Base-by-base conservation (phyloP, 345 rosid genomes). In the Linum trigynum region DNA sequence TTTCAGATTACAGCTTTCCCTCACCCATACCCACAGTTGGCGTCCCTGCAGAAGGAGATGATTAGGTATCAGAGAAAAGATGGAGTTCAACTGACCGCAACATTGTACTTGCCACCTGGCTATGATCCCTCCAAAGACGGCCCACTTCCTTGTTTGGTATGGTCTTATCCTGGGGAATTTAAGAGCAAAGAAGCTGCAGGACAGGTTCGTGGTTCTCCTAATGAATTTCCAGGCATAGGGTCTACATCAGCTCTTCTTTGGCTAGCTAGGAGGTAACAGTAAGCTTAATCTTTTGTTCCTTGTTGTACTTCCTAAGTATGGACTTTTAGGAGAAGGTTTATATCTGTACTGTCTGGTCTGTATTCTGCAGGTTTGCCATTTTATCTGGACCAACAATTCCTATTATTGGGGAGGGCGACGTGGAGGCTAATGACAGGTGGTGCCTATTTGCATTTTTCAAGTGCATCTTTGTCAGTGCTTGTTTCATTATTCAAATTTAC, bases 151-250 rank as follows among this genome's bases (percentile, higher is more conserved):
- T 94, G 97, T 77, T 72, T 94, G 61, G 78, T 90, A 57, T 94
- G 99, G 99, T 94, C 99, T 58, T 90, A 94, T 55, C 97, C 97
- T 51, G 97, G 99, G 71, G 99, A 94, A 80, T 94, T 94, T 74
- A 94, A 94, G 77, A 94, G 95, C 86, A 94, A 90, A 86, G 97
- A 90, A 77, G 97, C 99, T 75, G 99, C 99, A 55, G 81, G 99
- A 64, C 99, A 94, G 83, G 96, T 94, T 68, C 97, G 99, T 63
- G 96, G 99, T 79, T 94, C 99, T 76, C 99, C 99, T 73, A 94
- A 90, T 84, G 92, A 85, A 76, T 94, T 94, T 81, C 73, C 97
- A 15, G 92, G 91, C 82, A 94, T 94, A 71, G 99, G 97, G 65
- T 75, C 99, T 6, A 88, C 97, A 67, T 94, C 96, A 59, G 83